Base-by-base conservation (phyloP, 2,329 filamentous ascomycete genomes). In the Aspergillus carbonarius region DNA sequence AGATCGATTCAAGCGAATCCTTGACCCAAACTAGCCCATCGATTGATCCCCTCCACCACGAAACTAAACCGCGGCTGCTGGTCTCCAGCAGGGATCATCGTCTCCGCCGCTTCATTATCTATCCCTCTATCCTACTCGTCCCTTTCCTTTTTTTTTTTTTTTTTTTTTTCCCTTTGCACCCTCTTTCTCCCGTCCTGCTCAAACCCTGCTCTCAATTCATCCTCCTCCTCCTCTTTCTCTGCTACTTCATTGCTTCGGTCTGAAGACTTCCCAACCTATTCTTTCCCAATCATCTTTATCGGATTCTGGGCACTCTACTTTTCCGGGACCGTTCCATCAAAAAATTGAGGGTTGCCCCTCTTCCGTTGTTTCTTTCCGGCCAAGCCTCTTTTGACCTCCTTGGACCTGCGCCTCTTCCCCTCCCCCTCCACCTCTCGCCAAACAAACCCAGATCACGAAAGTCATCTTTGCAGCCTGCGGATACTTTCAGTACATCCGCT, bases 311-410 rank as follows among this genome's bases (percentile, higher is more conserved):
- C 44, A 34, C 32, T 40, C 18, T 40, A 27, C 4, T 32, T 35
- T 35, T 51, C 46, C 49, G 37, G 48, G 23, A 55, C 37, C 47
- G n/a, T 23, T 25, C 37, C 25, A 52, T 35, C 32, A 17, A 42
- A 50, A 39, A 32, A 53, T 58, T 47, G 32, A 55, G 47, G 37
- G 56, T 58, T 23, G 49, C 55, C 55, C 65, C 66, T 69, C 66
- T 54, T 60, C 35, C 46, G 30, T 49, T 46, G 25, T 68, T 63
- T 72, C 15, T 79, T 80, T 66, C 49, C 60, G 58, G 63, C 60
- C 61, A 64, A 65, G 62, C 63, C 58, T 63, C 60, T 62, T 49
- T 58, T 49, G 54, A 46, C 51, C 60, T 58, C 35, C 58, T 54
- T 58, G 57, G 58, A 56, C 54, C 35, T 55, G 42, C 53, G 39